A percentile compares a stretch with the other conserved stretches of the same genome.
Evolutionary conservation across 83 land plant genomes (phyloP).

Genomic region (Picea engelmannii): DNA sequence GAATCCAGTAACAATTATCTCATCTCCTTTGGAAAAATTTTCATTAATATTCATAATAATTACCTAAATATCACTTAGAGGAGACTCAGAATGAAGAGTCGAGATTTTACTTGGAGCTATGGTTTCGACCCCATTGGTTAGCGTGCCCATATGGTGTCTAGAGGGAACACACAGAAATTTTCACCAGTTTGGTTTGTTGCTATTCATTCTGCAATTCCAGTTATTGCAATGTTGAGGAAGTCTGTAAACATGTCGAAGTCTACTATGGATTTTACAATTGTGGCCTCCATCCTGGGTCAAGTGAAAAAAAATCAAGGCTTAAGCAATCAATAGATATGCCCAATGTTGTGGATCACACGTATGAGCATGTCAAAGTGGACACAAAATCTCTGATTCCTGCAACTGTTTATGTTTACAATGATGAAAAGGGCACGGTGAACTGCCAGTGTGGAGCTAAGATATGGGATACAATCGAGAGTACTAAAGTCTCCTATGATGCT

Average conservation of each 20-base stretch:
- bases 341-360: not conserved
- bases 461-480: not conserved
- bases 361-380: too few species aligned
- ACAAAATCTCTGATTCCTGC: not conserved
- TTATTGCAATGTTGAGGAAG: constrained; percentile 86
- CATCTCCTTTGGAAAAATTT: too few species aligned
- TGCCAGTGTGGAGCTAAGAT: constrained; percentile 1
- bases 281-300: constrained; percentile 85
- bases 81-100: too few species aligned
- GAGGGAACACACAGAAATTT: constrained; percentile 94
- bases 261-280: constrained; percentile 91
- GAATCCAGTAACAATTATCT: too few species aligned
- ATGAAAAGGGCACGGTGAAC: not conserved
- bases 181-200: constrained; percentile 91
- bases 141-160: constrained; percentile 75
- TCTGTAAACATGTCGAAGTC: constrained; percentile 40
- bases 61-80: too few species aligned
- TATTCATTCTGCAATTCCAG: constrained; percentile 92
- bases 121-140: too few species aligned
- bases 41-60: too few species aligned
- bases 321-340: constrained; percentile 28
- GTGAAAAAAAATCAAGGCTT: constrained; percentile 78
- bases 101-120: too few species aligned
- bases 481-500: not conserved
- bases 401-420: not conserved